Conservation (phyloP, 306 rosid species). For the Sphenostylis stenocarpa region DNA sequence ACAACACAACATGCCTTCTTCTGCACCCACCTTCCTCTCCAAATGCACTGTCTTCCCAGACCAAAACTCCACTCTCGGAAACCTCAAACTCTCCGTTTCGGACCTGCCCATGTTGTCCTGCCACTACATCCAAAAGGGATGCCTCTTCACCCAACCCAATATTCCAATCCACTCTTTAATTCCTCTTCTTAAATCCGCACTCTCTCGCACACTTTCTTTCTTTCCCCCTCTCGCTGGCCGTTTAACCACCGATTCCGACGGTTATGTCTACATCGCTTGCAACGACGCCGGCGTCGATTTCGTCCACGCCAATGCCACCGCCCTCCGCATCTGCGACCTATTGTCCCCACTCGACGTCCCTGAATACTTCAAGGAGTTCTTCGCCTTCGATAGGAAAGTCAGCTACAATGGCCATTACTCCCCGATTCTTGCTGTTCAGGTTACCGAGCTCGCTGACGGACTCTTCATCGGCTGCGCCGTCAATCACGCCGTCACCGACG, state of each 20-base stretch:
- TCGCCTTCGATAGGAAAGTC: constrained; percentile 60
- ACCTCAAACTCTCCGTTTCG: constrained; percentile 83
- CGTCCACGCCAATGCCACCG: constrained; percentile 47
- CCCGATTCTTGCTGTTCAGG: constrained; percentile 71
- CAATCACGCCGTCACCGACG: constrained; percentile 79
- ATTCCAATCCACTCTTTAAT: constrained; percentile 38
- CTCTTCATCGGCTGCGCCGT: constrained; percentile 73
- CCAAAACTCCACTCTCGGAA: constrained; percentile 45
- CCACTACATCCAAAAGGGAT: constrained; percentile 91
- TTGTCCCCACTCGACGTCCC: constrained; percentile 51
- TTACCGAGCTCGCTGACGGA: constrained; percentile 76
- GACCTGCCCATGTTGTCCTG: constrained; percentile 94
- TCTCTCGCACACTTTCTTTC: constrained; percentile 63
- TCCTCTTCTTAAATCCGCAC: constrained; percentile 47
- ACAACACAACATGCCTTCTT: constrained; percentile 36
- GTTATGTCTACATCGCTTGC: constrained; percentile 60
- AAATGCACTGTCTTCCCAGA: constrained; percentile 65
- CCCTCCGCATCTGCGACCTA: constrained; percentile 38
- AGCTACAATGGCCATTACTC: constrained; percentile 69
- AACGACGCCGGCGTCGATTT: constrained; percentile 83
- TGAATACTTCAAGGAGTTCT: constrained; percentile 51
- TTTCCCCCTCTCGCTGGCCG: constrained; percentile 96
- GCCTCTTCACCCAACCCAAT: constrained; percentile 68
- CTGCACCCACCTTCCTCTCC: constrained; percentile 44
- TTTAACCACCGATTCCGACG: constrained; percentile 52